Percentiles rank a stretch among this genome's conserved stretches.
Conservation (phyloP, 2,329 filamentous ascomycete genomes). For the Rutstroemia sp. region DNA sequence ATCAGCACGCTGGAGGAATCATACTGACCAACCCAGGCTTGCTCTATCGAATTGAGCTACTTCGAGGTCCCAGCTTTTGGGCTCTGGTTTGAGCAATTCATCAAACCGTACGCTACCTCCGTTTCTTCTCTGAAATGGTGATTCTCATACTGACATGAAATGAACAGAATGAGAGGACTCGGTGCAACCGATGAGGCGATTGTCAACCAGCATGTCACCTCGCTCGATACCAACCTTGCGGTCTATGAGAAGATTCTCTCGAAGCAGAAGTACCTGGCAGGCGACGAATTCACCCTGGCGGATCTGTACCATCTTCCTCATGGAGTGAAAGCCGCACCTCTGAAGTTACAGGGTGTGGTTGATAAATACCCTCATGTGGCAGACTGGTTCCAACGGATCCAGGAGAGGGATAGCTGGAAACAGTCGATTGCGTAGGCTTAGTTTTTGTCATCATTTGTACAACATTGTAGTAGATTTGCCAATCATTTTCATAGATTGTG, state of each 20-base stretch:
- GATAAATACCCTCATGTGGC: constrained; percentile 8
- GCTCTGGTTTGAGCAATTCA: not conserved
- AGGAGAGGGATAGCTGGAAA: constrained; percentile 11
- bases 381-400: constrained; percentile 5
- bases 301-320: constrained; percentile 18
- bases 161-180: not conserved
- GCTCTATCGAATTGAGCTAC: not conserved
- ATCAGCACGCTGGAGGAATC: no score
- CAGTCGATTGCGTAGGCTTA: not conserved
- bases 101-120: not conserved
- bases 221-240: constrained; percentile 5
- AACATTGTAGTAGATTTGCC: no score
- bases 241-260: constrained; percentile 17
- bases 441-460: no score
- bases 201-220: not conserved
- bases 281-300: constrained; percentile 16
- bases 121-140: not conserved
- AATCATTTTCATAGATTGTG: no score
- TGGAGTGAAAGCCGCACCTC: constrained; percentile 2
- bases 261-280: constrained; percentile 19
- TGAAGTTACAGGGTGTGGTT: constrained; percentile 1
- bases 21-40: not conserved
- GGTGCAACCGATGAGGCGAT: not conserved
- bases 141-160: not conserved
- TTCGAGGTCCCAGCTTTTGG: not conserved